Percentiles rank a stretch among this genome's conserved stretches.
phyloP scores from a whole-genome alignment of 148 eudicot genomes.

The Suaeda aralocaspica region DNA sequence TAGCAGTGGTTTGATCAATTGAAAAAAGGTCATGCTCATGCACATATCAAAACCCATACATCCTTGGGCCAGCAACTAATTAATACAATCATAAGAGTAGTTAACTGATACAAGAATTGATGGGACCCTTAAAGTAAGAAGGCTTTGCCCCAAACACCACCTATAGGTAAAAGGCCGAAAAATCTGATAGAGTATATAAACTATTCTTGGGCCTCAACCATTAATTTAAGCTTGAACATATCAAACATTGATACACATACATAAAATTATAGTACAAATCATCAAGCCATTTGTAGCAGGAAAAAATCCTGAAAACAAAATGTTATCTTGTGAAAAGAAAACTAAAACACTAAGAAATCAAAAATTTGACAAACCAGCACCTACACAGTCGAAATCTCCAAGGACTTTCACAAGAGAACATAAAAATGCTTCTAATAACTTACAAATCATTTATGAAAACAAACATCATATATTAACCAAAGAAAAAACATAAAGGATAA shows the following conservation, averaged over 20 bases:
- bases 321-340: not conserved
- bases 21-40: not conserved
- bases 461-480: no score
- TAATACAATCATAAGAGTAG: not conserved
- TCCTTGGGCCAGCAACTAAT: not conserved
- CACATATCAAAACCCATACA: not conserved
- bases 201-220: no score
- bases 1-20: not conserved
- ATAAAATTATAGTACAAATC: not conserved
- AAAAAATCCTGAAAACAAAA: not conserved
- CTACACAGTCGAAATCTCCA: not conserved
- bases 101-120: not conserved
- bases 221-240: no score
- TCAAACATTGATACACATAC: not conserved
- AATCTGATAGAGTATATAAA: not conserved
- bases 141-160: not conserved
- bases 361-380: not conserved
- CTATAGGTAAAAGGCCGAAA: not conserved
- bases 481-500: no score
- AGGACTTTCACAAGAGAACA: not conserved
- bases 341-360: not conserved
- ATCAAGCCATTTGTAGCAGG: not conserved
- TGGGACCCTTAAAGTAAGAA: not conserved
- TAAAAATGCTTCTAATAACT: no score
- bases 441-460: no score